A percentile compares a stretch with the other conserved stretches of the same genome.
These are phyloP conservation scores for Solanum pinnatisectum DNA, from an alignment of 257 asterid genomes.

Conservation along the genomic window DNA sequence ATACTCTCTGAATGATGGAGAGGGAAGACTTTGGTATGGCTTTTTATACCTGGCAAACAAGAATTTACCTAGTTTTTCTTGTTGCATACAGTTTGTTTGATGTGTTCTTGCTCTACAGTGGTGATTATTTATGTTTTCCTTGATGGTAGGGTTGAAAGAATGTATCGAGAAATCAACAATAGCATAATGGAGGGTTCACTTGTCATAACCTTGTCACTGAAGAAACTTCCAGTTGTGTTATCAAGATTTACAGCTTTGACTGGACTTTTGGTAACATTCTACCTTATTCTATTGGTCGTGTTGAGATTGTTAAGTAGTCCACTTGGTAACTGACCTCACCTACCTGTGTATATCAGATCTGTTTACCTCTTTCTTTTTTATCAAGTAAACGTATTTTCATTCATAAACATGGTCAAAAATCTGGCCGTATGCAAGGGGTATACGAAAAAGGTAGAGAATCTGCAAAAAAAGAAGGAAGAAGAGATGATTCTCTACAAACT, in stretches of 20 bases:
- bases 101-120: not conserved
- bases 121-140: not conserved
- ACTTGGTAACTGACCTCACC: not conserved
- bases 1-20: slow-evolving; percentile 90
- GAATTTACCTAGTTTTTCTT: not conserved
- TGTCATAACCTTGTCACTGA: slow-evolving; percentile 60
- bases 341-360: not conserved
- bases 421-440: not conserved
- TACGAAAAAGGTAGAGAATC: not conserved
- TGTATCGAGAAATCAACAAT: slow-evolving; percentile 81
- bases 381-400: not conserved
- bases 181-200: slow-evolving; percentile 79
- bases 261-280: slow-evolving; percentile 72
- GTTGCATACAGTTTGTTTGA: slow-evolving; percentile 1
- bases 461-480: not conserved
- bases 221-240: slow-evolving; percentile 75
- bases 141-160: slow-evolving; percentile 81
- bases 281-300: not conserved
- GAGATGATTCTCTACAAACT: not conserved
- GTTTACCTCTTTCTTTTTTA: not conserved
- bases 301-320: not conserved
- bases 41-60: not conserved
- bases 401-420: not conserved
- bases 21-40: slow-evolving; percentile 81
- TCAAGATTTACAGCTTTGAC: slow-evolving; percentile 88